Conservation (phyloP, 345 rosid species). For the Schrenkiella parvula region DNA sequence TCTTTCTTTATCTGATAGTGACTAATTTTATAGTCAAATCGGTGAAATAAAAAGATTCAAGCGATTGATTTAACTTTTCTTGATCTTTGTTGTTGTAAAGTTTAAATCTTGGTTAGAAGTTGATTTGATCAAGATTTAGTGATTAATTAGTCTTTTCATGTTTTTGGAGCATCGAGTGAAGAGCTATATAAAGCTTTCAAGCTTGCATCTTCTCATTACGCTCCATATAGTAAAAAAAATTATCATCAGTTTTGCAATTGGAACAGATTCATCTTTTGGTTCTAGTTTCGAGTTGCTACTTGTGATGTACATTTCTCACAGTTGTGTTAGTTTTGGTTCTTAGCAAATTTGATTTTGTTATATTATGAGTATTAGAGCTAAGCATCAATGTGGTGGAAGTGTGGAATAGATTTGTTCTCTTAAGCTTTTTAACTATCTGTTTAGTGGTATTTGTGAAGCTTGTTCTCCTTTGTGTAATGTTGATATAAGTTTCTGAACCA, state of each 20-base stretch:
- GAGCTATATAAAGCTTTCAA: conserved; percentile 37
- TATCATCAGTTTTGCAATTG: conserved; percentile 28
- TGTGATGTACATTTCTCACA: conserved; percentile 18
- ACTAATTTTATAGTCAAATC: neutral
- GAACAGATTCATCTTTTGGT: conserved; percentile 33
- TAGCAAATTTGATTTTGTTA: neutral
- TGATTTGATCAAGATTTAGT: neutral
- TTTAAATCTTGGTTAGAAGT: neutral
- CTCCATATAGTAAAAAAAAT: conserved; percentile 40
- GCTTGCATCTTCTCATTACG: conserved; percentile 72
- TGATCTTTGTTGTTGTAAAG: neutral
- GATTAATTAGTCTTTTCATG: neutral
- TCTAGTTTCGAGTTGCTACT: conserved; percentile 22
- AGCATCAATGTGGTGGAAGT: neutral
- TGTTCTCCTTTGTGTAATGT: neutral
- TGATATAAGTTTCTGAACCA: neutral
- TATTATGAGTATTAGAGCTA: neutral
- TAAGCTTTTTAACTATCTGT: neutral
- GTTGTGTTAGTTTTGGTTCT: neutral
- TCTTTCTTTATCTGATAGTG: neutral
- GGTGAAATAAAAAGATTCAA: neutral
- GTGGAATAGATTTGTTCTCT: neutral
- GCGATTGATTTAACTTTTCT: neutral
- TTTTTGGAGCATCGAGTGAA: conserved; percentile 61
- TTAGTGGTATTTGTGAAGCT: neutral